phyloP scores from a whole-genome alignment of 2,329 filamentous ascomycete species.

The Tolypocladium ovalisporum region DNA sequence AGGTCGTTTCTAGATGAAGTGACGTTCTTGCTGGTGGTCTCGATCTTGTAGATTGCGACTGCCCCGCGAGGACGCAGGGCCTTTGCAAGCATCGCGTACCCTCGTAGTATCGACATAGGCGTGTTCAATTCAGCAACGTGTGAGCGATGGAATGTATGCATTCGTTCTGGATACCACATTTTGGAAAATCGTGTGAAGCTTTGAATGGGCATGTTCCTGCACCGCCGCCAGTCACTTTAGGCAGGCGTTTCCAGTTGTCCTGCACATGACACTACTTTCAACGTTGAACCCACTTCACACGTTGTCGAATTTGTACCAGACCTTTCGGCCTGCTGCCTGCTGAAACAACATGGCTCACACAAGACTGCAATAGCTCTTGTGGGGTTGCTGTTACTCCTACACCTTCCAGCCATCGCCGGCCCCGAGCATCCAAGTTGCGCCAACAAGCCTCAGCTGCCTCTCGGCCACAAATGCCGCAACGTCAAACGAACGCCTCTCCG shows the following conservation, averaged over 20 bases:
- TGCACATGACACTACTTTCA: not conserved
- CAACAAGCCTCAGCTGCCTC: constrained; percentile 26
- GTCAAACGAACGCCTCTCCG: constrained; percentile 31
- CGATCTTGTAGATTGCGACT: too few relatives aligned
- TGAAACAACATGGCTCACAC: not conserved
- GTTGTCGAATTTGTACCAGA: too few relatives aligned
- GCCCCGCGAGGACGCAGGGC: not conserved
- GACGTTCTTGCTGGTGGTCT: too few relatives aligned
- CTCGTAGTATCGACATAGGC: not conserved
- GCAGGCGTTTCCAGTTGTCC: not conserved
- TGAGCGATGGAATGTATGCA: not conserved
- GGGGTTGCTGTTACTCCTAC: too few relatives aligned
- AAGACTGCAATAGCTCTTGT: not conserved
- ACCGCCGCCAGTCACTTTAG: not conserved
- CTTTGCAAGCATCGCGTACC: not conserved
- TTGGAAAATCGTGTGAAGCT: not conserved
- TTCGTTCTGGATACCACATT: not conserved
- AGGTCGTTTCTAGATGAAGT: too few relatives aligned
- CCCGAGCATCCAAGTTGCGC: constrained; percentile 34
- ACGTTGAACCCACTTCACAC: not conserved
- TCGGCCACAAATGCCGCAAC: constrained; percentile 25
- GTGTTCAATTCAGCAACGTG: not conserved
- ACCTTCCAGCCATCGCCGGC: constrained; percentile 31
- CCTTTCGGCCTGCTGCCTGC: too few relatives aligned
- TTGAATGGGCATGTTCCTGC: not conserved